Conservation (phyloP, 495 filamentous ascomycete genomes). For the Talaromyces stipitatus region DNA sequence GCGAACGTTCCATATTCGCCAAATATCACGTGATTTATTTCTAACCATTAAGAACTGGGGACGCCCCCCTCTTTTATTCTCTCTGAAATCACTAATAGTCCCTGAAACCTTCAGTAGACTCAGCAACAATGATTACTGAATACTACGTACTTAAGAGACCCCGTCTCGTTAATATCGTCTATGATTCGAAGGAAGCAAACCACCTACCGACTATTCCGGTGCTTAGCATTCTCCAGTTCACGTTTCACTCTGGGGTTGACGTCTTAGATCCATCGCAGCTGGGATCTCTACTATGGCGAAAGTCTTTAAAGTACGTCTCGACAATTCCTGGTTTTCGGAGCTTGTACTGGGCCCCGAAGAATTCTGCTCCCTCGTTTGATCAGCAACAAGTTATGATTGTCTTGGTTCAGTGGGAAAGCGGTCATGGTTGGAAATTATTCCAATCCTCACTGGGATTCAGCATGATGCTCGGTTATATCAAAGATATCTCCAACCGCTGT, state of each 20-base stretch:
- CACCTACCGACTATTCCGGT: neutral
- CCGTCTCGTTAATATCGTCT: neutral
- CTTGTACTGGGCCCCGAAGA: constrained; percentile 1
- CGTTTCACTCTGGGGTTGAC: constrained; percentile 8
- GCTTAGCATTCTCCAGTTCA: constrained; percentile 10
- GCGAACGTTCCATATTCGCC: too few relatives aligned
- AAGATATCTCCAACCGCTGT: constrained; percentile 6
- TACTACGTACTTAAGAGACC: neutral
- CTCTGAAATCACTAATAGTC: neutral
- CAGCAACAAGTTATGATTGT: constrained; percentile 6
- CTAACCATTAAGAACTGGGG: neutral
- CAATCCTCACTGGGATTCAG: constrained; percentile 9
- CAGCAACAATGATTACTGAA: neutral
- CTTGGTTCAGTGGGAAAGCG: constrained; percentile 9
- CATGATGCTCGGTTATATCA: constrained; percentile 11
- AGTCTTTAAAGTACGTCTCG: constrained; percentile 6
- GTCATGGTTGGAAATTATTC: constrained; percentile 7
- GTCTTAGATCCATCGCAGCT: constrained; percentile 4
- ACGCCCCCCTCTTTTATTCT: neutral
- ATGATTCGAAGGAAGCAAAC: neutral
- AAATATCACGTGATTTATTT: too few relatives aligned
- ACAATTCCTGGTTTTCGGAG: constrained; percentile 8
- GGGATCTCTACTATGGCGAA: neutral
- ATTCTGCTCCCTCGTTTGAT: neutral
- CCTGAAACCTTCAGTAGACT: neutral